Conservation (phyloP, 495 filamentous ascomycete species). For the Antarctomyces pellizariae region DNA sequence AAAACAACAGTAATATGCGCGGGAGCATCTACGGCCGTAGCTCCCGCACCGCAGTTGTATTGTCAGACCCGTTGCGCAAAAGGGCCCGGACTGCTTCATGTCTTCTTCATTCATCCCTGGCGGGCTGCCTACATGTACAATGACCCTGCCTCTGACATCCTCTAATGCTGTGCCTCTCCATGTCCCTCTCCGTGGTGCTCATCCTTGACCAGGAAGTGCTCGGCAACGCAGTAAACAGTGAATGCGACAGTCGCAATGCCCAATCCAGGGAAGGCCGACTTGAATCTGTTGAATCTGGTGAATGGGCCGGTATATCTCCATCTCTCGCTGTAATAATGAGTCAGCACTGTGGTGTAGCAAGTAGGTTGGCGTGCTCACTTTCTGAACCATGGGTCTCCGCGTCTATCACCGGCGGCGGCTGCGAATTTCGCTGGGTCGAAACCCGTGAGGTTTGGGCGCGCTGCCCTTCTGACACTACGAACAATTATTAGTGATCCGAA, state of each 20-base stretch:
- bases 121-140: too few species aligned
- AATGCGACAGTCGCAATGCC: slow-evolving; percentile 85
- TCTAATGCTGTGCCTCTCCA: slow-evolving; percentile 22
- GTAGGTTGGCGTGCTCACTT: slow-evolving; percentile 5
- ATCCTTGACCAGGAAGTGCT: slow-evolving; percentile 64
- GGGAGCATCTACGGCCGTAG: too few species aligned
- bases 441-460: slow-evolving; percentile 51
- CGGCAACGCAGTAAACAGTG: slow-evolving; percentile 65
- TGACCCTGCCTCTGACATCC: too few species aligned
- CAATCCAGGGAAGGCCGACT: slow-evolving; percentile 61
- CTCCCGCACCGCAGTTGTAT: too few species aligned
- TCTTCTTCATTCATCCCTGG: too few species aligned
- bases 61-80: too few species aligned
- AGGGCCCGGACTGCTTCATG: too few species aligned
- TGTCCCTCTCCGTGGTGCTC: slow-evolving; percentile 37
- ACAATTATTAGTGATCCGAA: background rate
- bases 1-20: too few species aligned
- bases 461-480: slow-evolving; percentile 11
- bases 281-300: slow-evolving; percentile 72
- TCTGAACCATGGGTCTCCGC: slow-evolving; percentile 60
- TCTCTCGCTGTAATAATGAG: slow-evolving; percentile 37
- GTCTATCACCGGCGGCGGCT: slow-evolving; percentile 35
- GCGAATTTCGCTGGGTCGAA: slow-evolving; percentile 58
- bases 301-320: slow-evolving; percentile 90
- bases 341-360: slow-evolving; percentile 7